Evolutionary conservation across 352 stramenopile species (phyloP).

Genomic region (Pythium utonaiense): DNA sequence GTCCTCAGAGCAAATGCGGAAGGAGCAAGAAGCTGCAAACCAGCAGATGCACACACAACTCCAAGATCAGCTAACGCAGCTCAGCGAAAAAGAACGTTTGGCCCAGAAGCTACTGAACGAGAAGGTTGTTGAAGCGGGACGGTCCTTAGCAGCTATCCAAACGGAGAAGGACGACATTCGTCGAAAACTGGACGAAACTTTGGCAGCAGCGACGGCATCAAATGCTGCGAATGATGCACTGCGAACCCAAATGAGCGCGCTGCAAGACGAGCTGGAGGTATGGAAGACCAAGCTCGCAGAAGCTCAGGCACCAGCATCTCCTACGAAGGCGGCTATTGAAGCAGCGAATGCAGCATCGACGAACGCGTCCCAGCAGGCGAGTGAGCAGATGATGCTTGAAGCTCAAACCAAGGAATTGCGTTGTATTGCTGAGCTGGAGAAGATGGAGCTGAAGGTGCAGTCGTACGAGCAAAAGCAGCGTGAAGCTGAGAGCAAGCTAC

Average conservation of each 20-base stretch:
- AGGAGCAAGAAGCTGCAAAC: conserved; percentile 56
- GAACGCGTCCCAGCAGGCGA: conserved; percentile 27
- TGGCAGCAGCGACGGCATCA: conserved; percentile 29
- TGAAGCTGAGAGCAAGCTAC: conserved; percentile 27
- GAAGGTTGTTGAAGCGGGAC: conserved; percentile 32
- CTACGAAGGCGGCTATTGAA: conserved; percentile 12
- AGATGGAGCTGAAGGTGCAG: conserved; percentile 61
- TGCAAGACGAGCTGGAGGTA: conserved; percentile 37
- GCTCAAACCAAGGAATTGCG: conserved; percentile 73
- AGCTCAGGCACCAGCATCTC: conserved; percentile 18
- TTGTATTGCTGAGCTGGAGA: conserved; percentile 62
- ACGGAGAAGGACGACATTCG: conserved; percentile 43
- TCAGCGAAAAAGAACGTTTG: conserved; percentile 46
- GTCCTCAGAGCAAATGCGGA: conserved; percentile 56
- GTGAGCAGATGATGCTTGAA: conserved; percentile 56
- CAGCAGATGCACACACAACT: conserved; percentile 53
- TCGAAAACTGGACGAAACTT: conserved; percentile 34
- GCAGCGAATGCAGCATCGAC: not conserved
- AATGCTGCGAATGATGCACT: conserved; percentile 31
- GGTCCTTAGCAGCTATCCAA: conserved; percentile 28
- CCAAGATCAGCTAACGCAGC: conserved; percentile 38
- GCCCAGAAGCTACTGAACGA: conserved; percentile 41
- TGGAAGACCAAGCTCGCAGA: conserved; percentile 36
- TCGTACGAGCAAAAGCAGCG: conserved; percentile 39
- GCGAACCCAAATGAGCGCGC: conserved; percentile 29